Evolutionary conservation across 371 early-diverging fungal species (phyloP).

Genomic region (Syncephalastrum racemosum): DNA sequence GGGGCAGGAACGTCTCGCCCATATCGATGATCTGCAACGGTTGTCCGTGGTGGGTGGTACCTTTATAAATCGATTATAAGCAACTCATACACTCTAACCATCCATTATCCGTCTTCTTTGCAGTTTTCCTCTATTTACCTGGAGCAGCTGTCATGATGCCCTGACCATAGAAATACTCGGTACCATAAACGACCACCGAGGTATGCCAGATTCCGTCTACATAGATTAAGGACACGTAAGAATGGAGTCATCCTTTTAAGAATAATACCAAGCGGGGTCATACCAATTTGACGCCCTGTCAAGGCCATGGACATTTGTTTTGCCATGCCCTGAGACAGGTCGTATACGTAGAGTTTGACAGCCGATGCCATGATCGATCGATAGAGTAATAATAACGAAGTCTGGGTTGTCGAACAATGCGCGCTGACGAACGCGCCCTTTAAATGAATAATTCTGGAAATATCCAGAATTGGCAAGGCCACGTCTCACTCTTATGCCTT

Average conservation of each 20-base stretch:
- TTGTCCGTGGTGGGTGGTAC: conserved; percentile 69
- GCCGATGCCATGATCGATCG: neutral
- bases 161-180: conserved; percentile 86
- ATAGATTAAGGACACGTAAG: neutral
- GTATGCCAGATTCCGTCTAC: conserved; percentile 89
- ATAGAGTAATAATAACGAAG: conserved; percentile 20
- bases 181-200: conserved; percentile 84
- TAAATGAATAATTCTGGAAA: neutral
- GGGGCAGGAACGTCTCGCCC: conserved; percentile 81
- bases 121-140: conserved; percentile 16
- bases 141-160: conserved; percentile 66
- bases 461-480: neutral
- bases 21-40: conserved; percentile 75
- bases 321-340: conserved; percentile 77
- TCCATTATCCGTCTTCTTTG: neutral
- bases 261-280: neutral
- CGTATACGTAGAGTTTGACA: conserved; percentile 77
- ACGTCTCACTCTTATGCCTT: neutral
- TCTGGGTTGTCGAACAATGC: conserved; percentile 9
- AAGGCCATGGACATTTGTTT: conserved; percentile 61
- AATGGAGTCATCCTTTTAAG: neutral
- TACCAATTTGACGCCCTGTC: conserved; percentile 72
- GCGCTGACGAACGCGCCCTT: neutral
- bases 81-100: conserved; percentile 1
- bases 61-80: conserved; percentile 18